Base-by-base conservation (phyloP, 345 rosid genomes). In the Populus ilicifolia region DNA sequence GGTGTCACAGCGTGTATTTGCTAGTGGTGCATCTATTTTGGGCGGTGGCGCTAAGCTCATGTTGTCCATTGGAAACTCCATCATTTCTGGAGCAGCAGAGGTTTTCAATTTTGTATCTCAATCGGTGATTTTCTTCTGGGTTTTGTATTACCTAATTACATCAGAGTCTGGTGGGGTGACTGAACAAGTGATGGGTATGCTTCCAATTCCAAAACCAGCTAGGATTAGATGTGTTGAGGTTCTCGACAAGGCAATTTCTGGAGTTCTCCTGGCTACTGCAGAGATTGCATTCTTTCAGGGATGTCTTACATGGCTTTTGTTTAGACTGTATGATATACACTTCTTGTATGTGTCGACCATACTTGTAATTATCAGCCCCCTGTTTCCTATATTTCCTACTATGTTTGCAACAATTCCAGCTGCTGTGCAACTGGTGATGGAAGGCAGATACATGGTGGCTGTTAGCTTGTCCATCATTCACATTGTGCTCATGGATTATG, bases 81-180 rank as follows among this genome's bases (percentile, higher is more conserved):
- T 96, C 13, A 80, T 93, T 52, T 91, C 86, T 3, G 98, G 99
- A 75, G 98, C 99, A 8, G 91, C 99, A 6, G 99, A 96, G 87
- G 91, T 96, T 62, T 86, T 92, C 84, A 93, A 96, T 73, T 96
- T 96, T 75, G 86, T 93, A 48, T 93, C 97, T 36, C 97, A 92
- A 82, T 77, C 84, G 0, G 89, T 96, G 88, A 88, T 96, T 63
- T 96, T 93, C 89, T 90, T 88, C 75, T 92, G 97, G 93, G 91
- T 96, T 59, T 73, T 96, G 50, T 96, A 93, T 77, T 83, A 88
- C 83, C 88, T 96, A 5, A 96, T 96, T 56, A 93, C 99, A 21
- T 91, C 99, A 7, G 95, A 93, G 38, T 92, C 99, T 44, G 99
- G 98, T 0, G 99, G 98, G 54, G 97, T 96, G 21, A 96, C 98